Percentiles rank a stretch among this genome's conserved stretches.
Conservation (phyloP, 2,329 filamentous ascomycete species). For the Periconia macrospinosa region DNA sequence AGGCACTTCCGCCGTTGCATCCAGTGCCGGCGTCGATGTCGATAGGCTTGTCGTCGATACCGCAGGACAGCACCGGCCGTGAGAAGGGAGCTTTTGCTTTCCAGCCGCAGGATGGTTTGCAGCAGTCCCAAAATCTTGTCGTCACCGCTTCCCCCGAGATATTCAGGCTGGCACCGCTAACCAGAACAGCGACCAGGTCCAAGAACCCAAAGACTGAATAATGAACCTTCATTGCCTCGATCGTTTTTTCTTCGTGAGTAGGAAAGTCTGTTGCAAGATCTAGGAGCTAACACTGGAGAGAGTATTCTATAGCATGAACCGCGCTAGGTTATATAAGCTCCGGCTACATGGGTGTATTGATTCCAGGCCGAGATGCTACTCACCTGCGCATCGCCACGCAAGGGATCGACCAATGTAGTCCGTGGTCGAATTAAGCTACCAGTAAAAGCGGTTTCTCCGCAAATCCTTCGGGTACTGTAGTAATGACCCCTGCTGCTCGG, state of each 20-base stretch:
- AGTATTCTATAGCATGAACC: conserved; percentile 37
- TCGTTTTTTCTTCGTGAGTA: conserved; percentile 15
- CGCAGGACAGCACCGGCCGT: conserved; percentile 57
- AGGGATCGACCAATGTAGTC: conserved; percentile 19
- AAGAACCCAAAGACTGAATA: conserved; percentile 27
- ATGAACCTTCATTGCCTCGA: conserved; percentile 31
- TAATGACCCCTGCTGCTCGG: conserved; percentile 31
- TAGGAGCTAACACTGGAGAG: conserved; percentile 32
- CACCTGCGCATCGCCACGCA: conserved; percentile 32
- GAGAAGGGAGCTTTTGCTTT: conserved; percentile 57
- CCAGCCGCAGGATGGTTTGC: conserved; percentile 69
- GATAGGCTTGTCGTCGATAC: conserved; percentile 56
- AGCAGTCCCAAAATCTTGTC: conserved; percentile 60
- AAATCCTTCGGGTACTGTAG: conserved; percentile 20
- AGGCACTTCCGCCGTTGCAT: conserved; percentile 62
- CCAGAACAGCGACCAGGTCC: conserved; percentile 24
- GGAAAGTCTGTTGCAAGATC: conserved; percentile 29
- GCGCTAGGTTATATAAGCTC: conserved; percentile 33
- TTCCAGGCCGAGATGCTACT: conserved; percentile 35
- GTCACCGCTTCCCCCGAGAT: conserved; percentile 37
- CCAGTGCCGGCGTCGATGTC: conserved; percentile 54
- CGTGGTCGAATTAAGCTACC: conserved; percentile 27
- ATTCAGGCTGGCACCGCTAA: conserved; percentile 23
- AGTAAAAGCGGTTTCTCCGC: conserved; percentile 28
- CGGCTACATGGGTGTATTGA: conserved; percentile 41